phyloP scores from a whole-genome alignment of 331 rosid genomes.

The Rosa hybrid region DNA sequence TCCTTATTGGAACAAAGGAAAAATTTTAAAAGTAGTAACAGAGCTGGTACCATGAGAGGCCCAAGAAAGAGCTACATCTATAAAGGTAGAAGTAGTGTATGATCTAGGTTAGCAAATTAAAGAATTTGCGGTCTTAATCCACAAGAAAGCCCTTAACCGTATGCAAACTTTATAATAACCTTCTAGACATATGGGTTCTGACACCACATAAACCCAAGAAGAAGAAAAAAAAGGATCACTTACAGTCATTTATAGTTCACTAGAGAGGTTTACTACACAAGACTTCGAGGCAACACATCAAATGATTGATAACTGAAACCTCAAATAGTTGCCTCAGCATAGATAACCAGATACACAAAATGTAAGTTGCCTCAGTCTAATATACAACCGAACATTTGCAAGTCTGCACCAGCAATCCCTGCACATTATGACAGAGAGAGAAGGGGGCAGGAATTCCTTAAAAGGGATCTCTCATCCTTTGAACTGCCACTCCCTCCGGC shows the following conservation, averaged over 20 bases:
- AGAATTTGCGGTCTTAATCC: neutral
- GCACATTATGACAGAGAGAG: neutral
- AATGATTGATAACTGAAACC: too few species aligned
- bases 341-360: neutral
- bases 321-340: neutral
- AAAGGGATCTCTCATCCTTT: slow-evolving; percentile 44
- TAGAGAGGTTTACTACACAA: neutral
- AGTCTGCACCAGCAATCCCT: neutral
- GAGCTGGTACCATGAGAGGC: neutral
- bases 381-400: neutral
- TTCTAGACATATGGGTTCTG: neutral
- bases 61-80: neutral
- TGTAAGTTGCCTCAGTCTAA: neutral
- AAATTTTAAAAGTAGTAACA: neutral
- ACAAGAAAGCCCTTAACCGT: neutral
- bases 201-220: neutral
- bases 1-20: neutral
- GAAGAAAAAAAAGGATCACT: neutral
- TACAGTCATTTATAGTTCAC: neutral
- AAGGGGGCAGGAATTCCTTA: neutral
- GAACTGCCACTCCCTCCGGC: slow-evolving; percentile 89
- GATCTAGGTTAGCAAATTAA: neutral
- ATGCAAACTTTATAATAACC: neutral
- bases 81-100: neutral
- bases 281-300: too few species aligned